Base-by-base conservation (phyloP, 768 basidiomycete species). In the Collybia mongolica region DNA sequence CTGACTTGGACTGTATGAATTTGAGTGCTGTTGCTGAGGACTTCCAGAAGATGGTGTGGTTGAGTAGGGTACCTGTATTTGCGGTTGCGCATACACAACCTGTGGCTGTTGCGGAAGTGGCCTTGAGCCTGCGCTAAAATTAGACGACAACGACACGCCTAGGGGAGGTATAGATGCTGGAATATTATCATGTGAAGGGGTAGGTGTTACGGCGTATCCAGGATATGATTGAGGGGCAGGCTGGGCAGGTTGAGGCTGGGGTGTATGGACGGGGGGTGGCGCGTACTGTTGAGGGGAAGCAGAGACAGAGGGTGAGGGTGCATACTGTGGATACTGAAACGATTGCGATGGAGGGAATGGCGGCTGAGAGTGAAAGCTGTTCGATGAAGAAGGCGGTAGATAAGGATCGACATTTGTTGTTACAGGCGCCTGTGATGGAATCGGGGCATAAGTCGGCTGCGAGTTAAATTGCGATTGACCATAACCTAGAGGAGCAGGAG, bases 41-140 rank as follows among this genome's bases (percentile, higher is more conserved):
- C 55, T 56, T 53, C 57, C 42, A 38, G 68, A 32, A 14, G 32
- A 57, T 2, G 60, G 55, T 17, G 69, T 64, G 17, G 68, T 54
- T 2, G 67, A 58, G 51, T 71, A 68, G 14, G 67, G 55, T 9
- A 56, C 52, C 39, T 67, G 67, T 28, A 57, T 39, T 6, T 61
- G 62, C n/a, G 64, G 64, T 41, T 69, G 71, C 1, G 60, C 51
- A 56, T 75, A 69, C 11, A 69, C 55, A 45, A 68, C 55, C 61
- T 76, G 77, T 12, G 77, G 76, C 49, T 74, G 73, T 46, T 63
- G 71, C 20, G 77, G 77, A 20, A 77, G 60, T 23, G 78, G 76
- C 36, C 77, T 70, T 6, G 75, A 71, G 37, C 67, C 58, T 46
- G 70, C 59, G 41, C 71, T 60, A 15, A 56, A 52, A 48, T 62